Conservation (phyloP, 768 basidiomycete species). For the Trametes cinnabarina region DNA sequence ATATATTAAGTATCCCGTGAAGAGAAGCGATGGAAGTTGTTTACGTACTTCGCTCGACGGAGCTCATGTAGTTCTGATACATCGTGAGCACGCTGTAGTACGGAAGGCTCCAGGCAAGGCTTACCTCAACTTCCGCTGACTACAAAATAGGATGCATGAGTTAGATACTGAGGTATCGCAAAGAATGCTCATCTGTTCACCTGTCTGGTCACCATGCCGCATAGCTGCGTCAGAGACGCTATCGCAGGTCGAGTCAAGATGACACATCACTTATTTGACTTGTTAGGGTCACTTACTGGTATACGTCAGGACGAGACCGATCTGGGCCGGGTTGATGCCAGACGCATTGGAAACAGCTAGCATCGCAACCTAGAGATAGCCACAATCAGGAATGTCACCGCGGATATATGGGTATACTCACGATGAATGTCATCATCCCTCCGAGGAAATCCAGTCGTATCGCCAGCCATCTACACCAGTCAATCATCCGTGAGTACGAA, state of each 20-base stretch:
- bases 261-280: not conserved
- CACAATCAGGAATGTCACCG: not conserved
- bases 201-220: slow-evolving; percentile 53
- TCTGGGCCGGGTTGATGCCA: slow-evolving; percentile 61
- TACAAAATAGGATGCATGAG: not conserved
- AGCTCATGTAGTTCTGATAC: slow-evolving; percentile 59
- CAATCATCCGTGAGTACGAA: not conserved
- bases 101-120: not conserved
- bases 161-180: not conserved
- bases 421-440: slow-evolving; percentile 53
- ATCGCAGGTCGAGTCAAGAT: not conserved
- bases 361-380: slow-evolving; percentile 53
- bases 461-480: slow-evolving; percentile 55
- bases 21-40: not conserved
- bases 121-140: slow-evolving; percentile 63
- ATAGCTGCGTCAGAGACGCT: slow-evolving; percentile 54
- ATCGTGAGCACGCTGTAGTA: not conserved
- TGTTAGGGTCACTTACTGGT: slow-evolving; percentile 39
- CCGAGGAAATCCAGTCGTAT: slow-evolving; percentile 72
- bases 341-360: slow-evolving; percentile 58
- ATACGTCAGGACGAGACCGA: slow-evolving; percentile 72
- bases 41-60: slow-evolving; percentile 55
- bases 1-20: too few species aligned
- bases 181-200: slow-evolving; percentile 10
- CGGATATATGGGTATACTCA: slow-evolving; percentile 27